Evolutionary conservation across 768 basidiomycete genomes (phyloP), one percentile per base, ranked within the genome.

Genomic region (Lactarius vividus): DNA sequence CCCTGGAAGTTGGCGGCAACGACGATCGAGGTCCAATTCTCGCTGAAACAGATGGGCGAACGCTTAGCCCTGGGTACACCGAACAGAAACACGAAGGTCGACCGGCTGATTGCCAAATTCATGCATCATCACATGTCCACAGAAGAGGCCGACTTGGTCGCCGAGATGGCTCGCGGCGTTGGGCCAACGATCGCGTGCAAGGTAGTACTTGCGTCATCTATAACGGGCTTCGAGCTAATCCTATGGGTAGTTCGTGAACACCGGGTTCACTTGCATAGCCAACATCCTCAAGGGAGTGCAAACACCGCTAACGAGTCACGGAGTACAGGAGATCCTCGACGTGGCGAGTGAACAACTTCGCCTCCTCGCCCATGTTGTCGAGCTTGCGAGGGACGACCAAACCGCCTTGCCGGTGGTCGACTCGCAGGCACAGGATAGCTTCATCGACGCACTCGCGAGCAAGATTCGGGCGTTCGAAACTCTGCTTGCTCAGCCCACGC

Each of bases 1-100:
- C 92, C 91, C 0, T 94, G 92, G 90, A 91, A 89, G 72, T 83
- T 93, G 29, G 85, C 89, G 11, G 89, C 89, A 3, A 92, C 92
- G 0, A 87, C 88, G 6, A 88, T 92, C 62, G 88, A 91, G 70
- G 82, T 92, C 67, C 88, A 91, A 64, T 82, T 93, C 44, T 84
- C 87, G 52, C 79, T 93, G 61, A 85, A 88, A 72, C 89, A 91
- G 70, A 77, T 93, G 71, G 88, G 87, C 20, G 83, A 87, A 57
- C 85, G 85, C 13, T 80, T 93, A 37, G 77, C 79, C n/a, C 82
- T 84, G 44, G 85, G 87, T 46, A 77, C 80, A 11, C 83, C 79
- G 76, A 78, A 80, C 13, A 88, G 88, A n/a, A 82, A 83, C 46
- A 79, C 80, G 18, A 85, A 84, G 59, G 78, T 94, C 44, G 86